These are phyloP conservation scores for Rhizophlyctis rosea DNA, from an alignment of 192 early-diverging fungal genomes.

Conservation along the genomic window DNA sequence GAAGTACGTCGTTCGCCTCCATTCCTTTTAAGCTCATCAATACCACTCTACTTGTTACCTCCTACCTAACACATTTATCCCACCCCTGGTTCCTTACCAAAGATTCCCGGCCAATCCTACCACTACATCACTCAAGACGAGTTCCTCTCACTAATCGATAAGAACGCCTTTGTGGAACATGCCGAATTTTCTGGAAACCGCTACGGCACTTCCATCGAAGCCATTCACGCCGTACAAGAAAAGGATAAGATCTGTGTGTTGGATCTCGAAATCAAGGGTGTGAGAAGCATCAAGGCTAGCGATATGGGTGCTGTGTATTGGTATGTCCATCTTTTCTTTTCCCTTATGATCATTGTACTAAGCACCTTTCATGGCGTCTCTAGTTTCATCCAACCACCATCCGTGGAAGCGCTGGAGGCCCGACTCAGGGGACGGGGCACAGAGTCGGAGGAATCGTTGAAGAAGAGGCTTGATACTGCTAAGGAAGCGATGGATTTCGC, in stretches of 20 bases:
- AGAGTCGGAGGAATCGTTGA: constrained; percentile 25
- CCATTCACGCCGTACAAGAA: constrained; percentile 25
- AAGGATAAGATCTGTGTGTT: constrained; percentile 37
- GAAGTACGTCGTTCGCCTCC: constrained; percentile 36
- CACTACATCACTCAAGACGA: constrained; percentile 31
- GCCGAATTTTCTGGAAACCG: constrained; percentile 41
- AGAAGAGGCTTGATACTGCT: constrained; percentile 23
- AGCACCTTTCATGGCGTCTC: constrained; percentile 6
- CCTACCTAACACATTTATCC: no score
- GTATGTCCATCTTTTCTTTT: constrained; percentile 16
- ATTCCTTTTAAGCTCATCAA: no score
- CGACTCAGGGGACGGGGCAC: constrained; percentile 24
- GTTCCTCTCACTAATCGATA: constrained; percentile 26
- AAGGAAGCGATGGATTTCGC: constrained; percentile 32
- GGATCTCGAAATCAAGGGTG: constrained; percentile 38
- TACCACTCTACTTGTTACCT: no score
- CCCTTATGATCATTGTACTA: neutral
- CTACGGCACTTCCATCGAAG: constrained; percentile 40
- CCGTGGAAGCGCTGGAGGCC: constrained; percentile 24
- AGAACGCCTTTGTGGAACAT: constrained; percentile 34
- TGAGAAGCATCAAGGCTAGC: constrained; percentile 22
- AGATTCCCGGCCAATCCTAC: constrained; percentile 35
- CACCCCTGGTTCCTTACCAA: constrained; percentile 5
- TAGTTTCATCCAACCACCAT: constrained; percentile 37
- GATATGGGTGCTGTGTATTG: neutral